Evolutionary conservation across 345 rosid species (phyloP), one percentile per base, ranked within the genome.

Genomic region (Hibiscus tridactylites): DNA sequence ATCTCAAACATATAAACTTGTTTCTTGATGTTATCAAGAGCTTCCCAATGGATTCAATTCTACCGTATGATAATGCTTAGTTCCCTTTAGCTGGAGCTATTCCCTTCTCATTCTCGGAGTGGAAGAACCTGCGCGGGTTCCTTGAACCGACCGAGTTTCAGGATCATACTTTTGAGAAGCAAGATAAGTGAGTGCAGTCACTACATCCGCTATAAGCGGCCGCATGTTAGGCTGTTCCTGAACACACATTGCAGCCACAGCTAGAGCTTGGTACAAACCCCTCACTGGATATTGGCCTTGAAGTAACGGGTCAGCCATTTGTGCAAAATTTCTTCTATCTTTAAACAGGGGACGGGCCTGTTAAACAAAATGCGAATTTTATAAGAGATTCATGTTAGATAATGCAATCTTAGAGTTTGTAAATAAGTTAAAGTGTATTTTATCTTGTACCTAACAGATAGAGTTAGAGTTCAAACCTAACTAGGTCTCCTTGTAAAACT

Each of bases 231-330:
- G 93, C 79, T 87, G 88, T 76, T 87, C 91, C 74, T 87, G 91
- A 53, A 87, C 91, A 57, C 93, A 89, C 91, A 89, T 89, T 29
- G 89, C 93, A 5, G 93, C 93, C 46, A 89, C 86, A 3, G 93
- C 87, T 61, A 89, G 87, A 65, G 91, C 93, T 87, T 89, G 91
- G 71, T 89, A 84, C 65, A 89, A 73, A 47, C 89, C 91, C 64
- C 88, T 82, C 15, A 75, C 79, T 0, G 93, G 91, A 81, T 84
- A 87, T 47, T 80, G 88, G 47, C 89, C 91, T 74, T 89, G 89
- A 42, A 87, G 87, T 10, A 61, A 57, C 0, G 93, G 93, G 76
- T 89, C 93, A 31, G 85, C 93, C 91, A 89, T 89, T 79, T 89
- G 88, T 7, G 88, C 44, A 54, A 89, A 89, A 71, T 85, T 84